Base-by-base conservation (phyloP, 345 rosid genomes). In the Populus alba region DNA sequence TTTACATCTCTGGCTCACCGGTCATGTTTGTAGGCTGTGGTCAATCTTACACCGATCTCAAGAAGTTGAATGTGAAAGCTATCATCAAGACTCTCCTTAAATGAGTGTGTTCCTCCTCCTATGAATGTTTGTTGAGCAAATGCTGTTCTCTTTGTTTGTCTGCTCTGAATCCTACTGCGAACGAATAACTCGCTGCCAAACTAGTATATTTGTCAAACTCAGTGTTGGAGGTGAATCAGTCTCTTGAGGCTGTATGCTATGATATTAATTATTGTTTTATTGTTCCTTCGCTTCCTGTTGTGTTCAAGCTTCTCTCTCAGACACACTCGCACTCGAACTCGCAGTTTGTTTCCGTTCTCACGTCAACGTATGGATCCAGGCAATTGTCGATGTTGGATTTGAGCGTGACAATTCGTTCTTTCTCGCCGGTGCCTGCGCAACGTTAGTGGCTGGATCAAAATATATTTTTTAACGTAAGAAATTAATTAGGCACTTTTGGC, bases 21-120 rank as follows among this genome's bases (percentile, higher is more conserved):
- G 98, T 96, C 53, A 96, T 96, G 99, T 96, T 96, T 12, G 95
- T 96, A n/a, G 99, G 99, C 33, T 96, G 99, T 18, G 99, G 99
- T 22, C 98, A 94, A 85, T 91, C 97, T 0, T 96, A 96, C 79
- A 92, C 99, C 1, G 99, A 96, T 81, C 88, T 96, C 72, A 94
- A 94, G 88, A 96, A 91, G 85, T 91, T 96, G 61, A 92, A 96
- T 45, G 98, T 91, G 71, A 96, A 94, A 71, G 81, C 95, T 8
- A 94, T 97, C 8, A 97, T 90, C 55, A 94, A 96, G 89, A 96
- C 94, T 57, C 99, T 96, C 70, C 92, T 96, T 81, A 91, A 91
- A 79, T 96, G 91, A 94, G 79, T 80, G 74, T 70, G 65, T 18
- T 66, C 37, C 13, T 68, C 62, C 70, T 18, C 8, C 45, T 20